Base-by-base conservation (phyloP, 306 rosid species). In the Pterocarpus santalinus region DNA sequence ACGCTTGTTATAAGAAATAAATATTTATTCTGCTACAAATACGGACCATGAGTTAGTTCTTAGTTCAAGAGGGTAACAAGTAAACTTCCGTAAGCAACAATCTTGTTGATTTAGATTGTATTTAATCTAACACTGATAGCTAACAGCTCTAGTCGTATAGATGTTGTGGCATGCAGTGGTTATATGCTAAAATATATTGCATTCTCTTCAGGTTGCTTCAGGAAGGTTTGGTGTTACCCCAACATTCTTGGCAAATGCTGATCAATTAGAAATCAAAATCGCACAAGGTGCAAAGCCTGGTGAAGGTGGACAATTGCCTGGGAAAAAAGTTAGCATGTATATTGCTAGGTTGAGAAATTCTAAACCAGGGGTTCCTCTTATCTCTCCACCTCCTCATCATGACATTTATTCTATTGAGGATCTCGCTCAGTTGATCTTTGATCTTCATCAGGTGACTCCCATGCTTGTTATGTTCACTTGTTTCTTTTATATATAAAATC, bases 141-240 rank as follows among this genome's bases (percentile, higher is more conserved):
- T 61, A 41, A 72, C 10, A 62, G 47, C 71, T 75, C 61, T 69
- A 16, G 41, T 43, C 17, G 4, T 35, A 5, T 34, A 68, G 47
- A 33, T 66, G 72, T 66, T 74, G 4, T 70, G 81, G 66, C 51
- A 14, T 75, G 28, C 69, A 69, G 69, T 77, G 76, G 62, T 78
- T 66, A 80, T 55, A 79, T 87, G 63, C 73, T 60, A 46, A 78
- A 81, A 46, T 56, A 36, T 83, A 65, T 70, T 72, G 77, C 62
- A 55, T 79, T 77, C 79, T 69, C 63, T 87, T 85, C 87, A 95
- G 99, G 99, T 95, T 73, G 99, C 99, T 80, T 95, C 99, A 5
- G 99, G 99, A 84, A 94, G 99, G 84, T 95, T 95, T 91, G 99
- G 99, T 77, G 99, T 95, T 89, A 95, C 99, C 87, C 98, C 99